Evolutionary conservation across 2,329 filamentous ascomycete genomes (phyloP).

Genomic region (Lasiodiplodia citricola): DNA sequence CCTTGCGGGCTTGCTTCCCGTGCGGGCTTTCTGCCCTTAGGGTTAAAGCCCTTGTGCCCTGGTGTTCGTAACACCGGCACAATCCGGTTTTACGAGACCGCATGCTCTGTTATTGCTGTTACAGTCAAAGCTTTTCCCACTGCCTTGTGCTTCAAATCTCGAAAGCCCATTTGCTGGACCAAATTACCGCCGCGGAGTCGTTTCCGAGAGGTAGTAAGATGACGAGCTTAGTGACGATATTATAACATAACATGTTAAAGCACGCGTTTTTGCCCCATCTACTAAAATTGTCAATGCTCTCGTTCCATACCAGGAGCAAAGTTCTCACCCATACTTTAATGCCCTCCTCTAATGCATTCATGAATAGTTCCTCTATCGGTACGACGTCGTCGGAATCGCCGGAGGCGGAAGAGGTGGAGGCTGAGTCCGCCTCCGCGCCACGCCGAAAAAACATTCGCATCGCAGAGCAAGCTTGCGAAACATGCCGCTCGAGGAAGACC

Average conservation of each 20-base stretch:
- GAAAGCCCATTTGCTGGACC: not conserved
- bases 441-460: not conserved
- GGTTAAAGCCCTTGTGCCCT: too few relatives aligned
- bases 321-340: not conserved
- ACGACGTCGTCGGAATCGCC: not conserved
- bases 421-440: not conserved
- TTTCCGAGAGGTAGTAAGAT: not conserved
- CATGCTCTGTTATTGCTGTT: too few relatives aligned
- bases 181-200: not conserved
- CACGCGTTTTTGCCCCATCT: not conserved
- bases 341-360: not conserved
- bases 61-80: too few relatives aligned
- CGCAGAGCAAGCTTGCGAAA: not conserved
- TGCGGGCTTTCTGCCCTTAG: too few relatives aligned
- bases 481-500: not conserved
- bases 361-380: not conserved
- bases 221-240: not conserved
- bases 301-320: not conserved
- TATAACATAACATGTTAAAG: not conserved
- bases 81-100: too few relatives aligned
- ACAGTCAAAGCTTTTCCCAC: too few relatives aligned
- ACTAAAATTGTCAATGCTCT: not conserved
- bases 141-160: too few relatives aligned
- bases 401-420: not conserved
- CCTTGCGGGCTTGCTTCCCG: too few relatives aligned